A percentile compares a stretch with the other conserved stretches of the same genome.
These are phyloP conservation scores for Ophiorrhiza pumila DNA, from an alignment of 257 asterid genomes.

Conservation along the genomic window DNA sequence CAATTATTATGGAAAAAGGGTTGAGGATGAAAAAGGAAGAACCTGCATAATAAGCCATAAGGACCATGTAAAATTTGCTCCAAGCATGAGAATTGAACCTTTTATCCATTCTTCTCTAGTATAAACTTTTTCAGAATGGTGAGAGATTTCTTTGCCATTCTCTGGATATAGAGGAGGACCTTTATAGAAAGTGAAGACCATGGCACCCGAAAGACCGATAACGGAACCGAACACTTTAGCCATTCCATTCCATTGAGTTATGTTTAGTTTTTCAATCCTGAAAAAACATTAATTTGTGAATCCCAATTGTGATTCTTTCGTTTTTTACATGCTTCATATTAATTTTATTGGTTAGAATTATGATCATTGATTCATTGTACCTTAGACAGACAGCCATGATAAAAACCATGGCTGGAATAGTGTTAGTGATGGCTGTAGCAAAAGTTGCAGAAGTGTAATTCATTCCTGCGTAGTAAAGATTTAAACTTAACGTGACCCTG, in stretches of 20 bases:
- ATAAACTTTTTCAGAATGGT: constrained; percentile 9
- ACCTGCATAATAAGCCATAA: constrained; percentile 53
- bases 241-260: constrained; percentile 42
- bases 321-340: background rate
- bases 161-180: constrained; percentile 45
- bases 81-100: constrained; percentile 53
- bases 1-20: background rate
- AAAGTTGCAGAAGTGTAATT: constrained; percentile 55
- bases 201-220: constrained; percentile 42
- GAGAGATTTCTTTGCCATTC: constrained; percentile 14
- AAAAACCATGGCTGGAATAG: constrained; percentile 51
- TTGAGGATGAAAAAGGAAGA: background rate
- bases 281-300: too few species aligned
- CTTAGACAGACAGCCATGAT: constrained; percentile 53
- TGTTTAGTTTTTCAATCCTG: constrained; percentile 49
- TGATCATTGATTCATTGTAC: constrained; percentile 17
- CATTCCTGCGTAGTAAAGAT: constrained; percentile 41
- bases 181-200: constrained; percentile 53
- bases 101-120: constrained; percentile 52
- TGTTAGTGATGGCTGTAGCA: constrained; percentile 49
- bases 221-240: constrained; percentile 53
- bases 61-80: constrained; percentile 42
- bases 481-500: constrained; percentile 47
- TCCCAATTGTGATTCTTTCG: too few species aligned
- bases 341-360: background rate